Evolutionary conservation across 2,329 filamentous ascomycete genomes (phyloP), one percentile per base, ranked within the genome.

Genomic region (Xylaria multiplex): DNA sequence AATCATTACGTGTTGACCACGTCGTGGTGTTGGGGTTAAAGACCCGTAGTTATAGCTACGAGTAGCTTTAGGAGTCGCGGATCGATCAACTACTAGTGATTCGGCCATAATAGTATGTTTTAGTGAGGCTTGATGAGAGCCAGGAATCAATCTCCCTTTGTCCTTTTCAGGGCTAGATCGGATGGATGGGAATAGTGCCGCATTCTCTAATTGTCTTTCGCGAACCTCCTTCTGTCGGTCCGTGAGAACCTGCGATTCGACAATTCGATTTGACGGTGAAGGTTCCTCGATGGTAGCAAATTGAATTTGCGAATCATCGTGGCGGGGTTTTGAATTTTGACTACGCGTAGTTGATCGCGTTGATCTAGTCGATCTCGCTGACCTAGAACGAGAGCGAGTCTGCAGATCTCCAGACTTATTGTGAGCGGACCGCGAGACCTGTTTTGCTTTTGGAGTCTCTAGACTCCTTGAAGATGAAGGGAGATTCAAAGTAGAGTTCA

Each of bases 291-390:
- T 90, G 0, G 88, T 81, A 2, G 90, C 87, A 73, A 96, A 96
- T 49, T 92, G 85, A 30, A 96, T 85, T 73, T 96, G 93, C 0
- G 93, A 96, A 77, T 96, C 86, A 68, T 97, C 88, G 71, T 97
- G 93, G 40, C 91, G 87, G 32, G 90, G 81, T 65, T 86, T 86
- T 19, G 85, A 82, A 53, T 84, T 86, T 13, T 78, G 77, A 56
- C 77, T 80, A n/a, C 75, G 77, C 46, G 78, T 76, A 30, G 70
- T 72, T 16, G 74, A 74, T 59, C 74, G 78, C 13, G 74, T 55
- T 42, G 62, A 65, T 49, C 62, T 59, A n/a, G 59, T 63, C 16
- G 64, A 66, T 55, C 79, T 76, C 19, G 69, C 73, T 16, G 73
- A 73, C 54, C 73, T 78, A 14, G 75, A 70, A 30, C 68, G 70